Conservation (phyloP, 2,329 filamentous ascomycete species). For the Aspergillus texensis region DNA sequence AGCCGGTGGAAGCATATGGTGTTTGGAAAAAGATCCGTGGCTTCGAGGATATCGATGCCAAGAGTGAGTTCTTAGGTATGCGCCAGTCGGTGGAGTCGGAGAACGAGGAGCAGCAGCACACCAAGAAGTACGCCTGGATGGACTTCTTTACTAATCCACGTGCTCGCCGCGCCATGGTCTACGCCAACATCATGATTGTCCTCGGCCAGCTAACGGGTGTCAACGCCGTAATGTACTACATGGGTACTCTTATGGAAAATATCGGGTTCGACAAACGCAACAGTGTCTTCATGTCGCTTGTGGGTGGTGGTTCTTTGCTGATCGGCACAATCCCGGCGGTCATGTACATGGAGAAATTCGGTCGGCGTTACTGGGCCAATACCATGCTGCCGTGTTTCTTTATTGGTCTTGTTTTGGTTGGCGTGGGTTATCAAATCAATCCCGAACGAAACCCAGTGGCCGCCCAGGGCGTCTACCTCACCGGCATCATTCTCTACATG, state of each 20-base stretch:
- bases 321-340: constrained; percentile 70
- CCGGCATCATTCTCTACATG: constrained; percentile 64
- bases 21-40: constrained; percentile 76
- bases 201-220: constrained; percentile 72
- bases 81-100: constrained; percentile 64
- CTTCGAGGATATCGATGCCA: constrained; percentile 56
- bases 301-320: constrained; percentile 68
- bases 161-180: constrained; percentile 66
- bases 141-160: constrained; percentile 73
- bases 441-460: constrained; percentile 49
- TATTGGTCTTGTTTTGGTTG: constrained; percentile 68
- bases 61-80: constrained; percentile 74
- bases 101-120: constrained; percentile 54
- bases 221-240: constrained; percentile 73
- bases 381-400: constrained; percentile 73
- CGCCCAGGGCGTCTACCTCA: constrained; percentile 64
- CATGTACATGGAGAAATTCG: constrained; percentile 72
- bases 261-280: constrained; percentile 67
- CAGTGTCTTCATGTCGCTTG: constrained; percentile 73
- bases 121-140: constrained; percentile 67
- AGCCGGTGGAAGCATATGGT: constrained; percentile 61
- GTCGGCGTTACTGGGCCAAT: constrained; percentile 74
- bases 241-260: constrained; percentile 67
- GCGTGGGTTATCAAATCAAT: constrained; percentile 62
- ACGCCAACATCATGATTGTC: constrained; percentile 71